A percentile compares a stretch with the other conserved stretches of the same genome.
These are phyloP conservation scores for Trichoderma arundinaceum DNA, from an alignment of 2,329 filamentous ascomycete species.

Conservation along the genomic window DNA sequence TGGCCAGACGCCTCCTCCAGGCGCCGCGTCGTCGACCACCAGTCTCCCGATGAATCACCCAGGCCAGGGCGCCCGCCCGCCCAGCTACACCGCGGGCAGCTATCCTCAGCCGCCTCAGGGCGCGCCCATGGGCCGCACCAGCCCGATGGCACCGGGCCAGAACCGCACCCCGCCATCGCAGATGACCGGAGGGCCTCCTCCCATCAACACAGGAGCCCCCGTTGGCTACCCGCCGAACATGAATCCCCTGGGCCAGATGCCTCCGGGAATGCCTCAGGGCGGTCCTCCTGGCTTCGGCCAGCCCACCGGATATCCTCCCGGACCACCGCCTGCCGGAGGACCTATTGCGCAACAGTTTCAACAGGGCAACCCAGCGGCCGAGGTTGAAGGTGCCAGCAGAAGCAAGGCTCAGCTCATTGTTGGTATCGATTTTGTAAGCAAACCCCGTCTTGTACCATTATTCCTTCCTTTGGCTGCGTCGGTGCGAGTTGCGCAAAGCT, in stretches of 20 bases:
- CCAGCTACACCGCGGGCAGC: conserved; percentile 64
- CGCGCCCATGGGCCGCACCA: conserved; percentile 58
- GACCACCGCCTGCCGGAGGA: conserved; percentile 46
- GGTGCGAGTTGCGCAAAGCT: too few species aligned
- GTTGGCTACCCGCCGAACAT: conserved; percentile 66
- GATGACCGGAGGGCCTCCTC: conserved; percentile 68
- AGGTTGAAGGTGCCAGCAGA: conserved; percentile 85
- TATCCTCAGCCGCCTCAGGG: conserved; percentile 54
- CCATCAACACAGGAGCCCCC: conserved; percentile 69
- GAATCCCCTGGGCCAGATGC: conserved; percentile 50
- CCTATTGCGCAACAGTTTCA: conserved; percentile 52
- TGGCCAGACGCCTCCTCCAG: conserved; percentile 44
- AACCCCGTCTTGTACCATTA: background rate
- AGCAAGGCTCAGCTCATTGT: conserved; percentile 98
- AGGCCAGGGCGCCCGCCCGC: conserved; percentile 64
- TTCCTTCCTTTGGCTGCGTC: background rate
- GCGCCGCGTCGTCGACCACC: conserved; percentile 53
- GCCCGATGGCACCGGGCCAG: conserved; percentile 55
- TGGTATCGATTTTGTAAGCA: conserved; percentile 92
- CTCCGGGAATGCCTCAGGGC: conserved; percentile 44
- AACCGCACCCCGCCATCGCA: conserved; percentile 63
- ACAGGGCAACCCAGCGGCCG: conserved; percentile 60
- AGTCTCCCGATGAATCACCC: conserved; percentile 67
- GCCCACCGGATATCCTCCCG: conserved; percentile 55
- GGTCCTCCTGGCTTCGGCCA: conserved; percentile 43